These are phyloP conservation scores for Tetrahymena elliotti DNA, from an alignment of 73 alveolate genomes.

Conservation along the genomic window DNA sequence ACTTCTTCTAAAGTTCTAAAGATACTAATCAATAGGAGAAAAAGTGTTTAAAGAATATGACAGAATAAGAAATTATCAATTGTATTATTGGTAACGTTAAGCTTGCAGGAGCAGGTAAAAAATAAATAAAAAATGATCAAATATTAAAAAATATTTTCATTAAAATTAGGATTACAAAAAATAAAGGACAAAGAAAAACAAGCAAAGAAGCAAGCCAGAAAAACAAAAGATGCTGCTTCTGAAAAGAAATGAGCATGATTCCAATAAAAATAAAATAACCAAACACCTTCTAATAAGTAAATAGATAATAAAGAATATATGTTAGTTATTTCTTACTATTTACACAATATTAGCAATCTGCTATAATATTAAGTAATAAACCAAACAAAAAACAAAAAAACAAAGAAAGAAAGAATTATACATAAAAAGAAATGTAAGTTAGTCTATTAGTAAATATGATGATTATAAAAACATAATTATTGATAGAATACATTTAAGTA, in stretches of 20 bases:
- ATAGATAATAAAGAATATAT: no score
- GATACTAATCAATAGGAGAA: conserved; percentile 15
- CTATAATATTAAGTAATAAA: background rate
- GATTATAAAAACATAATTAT: no score
- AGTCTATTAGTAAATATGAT: no score
- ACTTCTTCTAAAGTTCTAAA: conserved; percentile 8
- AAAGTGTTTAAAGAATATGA: conserved; percentile 11
- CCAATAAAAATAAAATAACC: background rate
- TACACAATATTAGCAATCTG: background rate
- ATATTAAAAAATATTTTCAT: background rate
- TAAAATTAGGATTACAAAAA: background rate
- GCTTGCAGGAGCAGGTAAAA: conserved; percentile 31
- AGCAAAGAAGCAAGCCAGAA: background rate
- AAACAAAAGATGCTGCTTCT: background rate
- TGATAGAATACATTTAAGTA: background rate
- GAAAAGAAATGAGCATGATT: background rate
- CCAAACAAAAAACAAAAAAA: background rate
- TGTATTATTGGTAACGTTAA: conserved; percentile 18
- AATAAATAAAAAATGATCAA: no score
- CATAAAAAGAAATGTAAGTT: no score
- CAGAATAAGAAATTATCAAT: conserved; percentile 24
- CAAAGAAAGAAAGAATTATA: no score
- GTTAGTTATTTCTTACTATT: background rate
- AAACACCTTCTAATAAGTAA: background rate
- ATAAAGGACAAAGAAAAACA: background rate